These are phyloP conservation scores for Crassisporium funariophilum DNA, from an alignment of 768 basidiomycete genomes.

Conservation along the genomic window DNA sequence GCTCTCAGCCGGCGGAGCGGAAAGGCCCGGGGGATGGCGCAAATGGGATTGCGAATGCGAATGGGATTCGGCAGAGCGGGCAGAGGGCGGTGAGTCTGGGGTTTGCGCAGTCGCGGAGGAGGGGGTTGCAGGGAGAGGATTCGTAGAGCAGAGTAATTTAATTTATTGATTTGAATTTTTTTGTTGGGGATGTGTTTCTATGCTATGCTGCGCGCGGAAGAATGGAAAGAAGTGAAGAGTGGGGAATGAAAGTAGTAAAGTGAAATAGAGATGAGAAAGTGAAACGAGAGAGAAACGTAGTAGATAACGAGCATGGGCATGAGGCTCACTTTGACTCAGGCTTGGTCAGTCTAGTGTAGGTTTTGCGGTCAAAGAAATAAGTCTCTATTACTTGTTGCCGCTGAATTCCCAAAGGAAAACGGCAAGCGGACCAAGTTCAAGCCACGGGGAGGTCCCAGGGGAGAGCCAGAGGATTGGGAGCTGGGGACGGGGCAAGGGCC, in stretches of 20 bases:
- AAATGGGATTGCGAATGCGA: background rate
- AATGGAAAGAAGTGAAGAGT: too few relatives aligned
- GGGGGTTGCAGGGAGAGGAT: background rate
- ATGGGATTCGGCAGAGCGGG: conserved; percentile 18
- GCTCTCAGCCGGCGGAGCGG: conserved; percentile 7
- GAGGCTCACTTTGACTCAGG: too few relatives aligned
- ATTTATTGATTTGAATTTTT: too few relatives aligned
- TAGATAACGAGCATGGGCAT: too few relatives aligned
- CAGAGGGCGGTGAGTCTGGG: conserved; percentile 27
- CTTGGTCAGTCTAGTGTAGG: too few relatives aligned
- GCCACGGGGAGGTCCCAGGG: conserved; percentile 8
- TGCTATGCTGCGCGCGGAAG: too few relatives aligned
- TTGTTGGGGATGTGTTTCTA: too few relatives aligned
- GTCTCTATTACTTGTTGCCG: too few relatives aligned
- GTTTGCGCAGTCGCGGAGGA: conserved; percentile 10
- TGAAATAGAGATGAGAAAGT: too few relatives aligned
- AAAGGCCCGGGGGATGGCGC: conserved; percentile 15
- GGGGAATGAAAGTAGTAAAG: too few relatives aligned
- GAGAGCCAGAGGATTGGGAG: conserved; percentile 13
- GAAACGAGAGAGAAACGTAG: too few relatives aligned
- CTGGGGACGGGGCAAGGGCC: conserved; percentile 9
- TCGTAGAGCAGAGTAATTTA: background rate
- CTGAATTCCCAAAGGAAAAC: background rate
- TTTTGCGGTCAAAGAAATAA: too few relatives aligned
- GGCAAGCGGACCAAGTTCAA: conserved; percentile 10